Conservation (phyloP, 2,329 filamentous ascomycete species). For the Dissoconium aciculare region DNA sequence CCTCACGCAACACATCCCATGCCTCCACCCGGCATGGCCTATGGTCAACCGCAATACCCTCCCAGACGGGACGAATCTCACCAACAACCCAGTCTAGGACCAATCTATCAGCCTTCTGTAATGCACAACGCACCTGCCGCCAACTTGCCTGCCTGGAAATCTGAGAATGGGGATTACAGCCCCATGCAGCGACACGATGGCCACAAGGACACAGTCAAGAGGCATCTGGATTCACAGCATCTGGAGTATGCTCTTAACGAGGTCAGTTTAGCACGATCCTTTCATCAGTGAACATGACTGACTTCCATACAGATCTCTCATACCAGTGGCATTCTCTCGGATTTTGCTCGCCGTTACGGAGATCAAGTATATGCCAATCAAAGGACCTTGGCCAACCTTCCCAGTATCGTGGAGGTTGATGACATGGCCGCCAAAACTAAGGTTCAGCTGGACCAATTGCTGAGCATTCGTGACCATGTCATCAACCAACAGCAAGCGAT, state of each 20-base stretch:
- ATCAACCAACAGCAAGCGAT: constrained; percentile 39
- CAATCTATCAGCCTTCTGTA: constrained; percentile 29
- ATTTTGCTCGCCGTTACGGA: constrained; percentile 37
- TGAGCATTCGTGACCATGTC: constrained; percentile 45
- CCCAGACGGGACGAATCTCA: no score
- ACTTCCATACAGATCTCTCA: constrained; percentile 27
- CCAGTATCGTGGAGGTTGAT: constrained; percentile 36
- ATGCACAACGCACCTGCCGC: constrained; percentile 28
- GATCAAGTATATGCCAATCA: constrained; percentile 37
- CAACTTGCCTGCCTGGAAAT: constrained; percentile 26
- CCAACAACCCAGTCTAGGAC: no score
- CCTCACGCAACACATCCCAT: no score
- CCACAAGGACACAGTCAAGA: constrained; percentile 41
- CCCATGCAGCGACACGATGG: constrained; percentile 24
- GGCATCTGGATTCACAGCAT: constrained; percentile 49
- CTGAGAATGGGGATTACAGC: constrained; percentile 23
- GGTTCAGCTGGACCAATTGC: constrained; percentile 34
- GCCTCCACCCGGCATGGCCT: no score
- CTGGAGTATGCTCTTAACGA: constrained; percentile 39
- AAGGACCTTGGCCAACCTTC: constrained; percentile 33
- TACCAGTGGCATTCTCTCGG: constrained; percentile 28
- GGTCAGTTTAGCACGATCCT: constrained; percentile 20
- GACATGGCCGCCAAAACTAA: constrained; percentile 36
- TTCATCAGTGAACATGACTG: not conserved
- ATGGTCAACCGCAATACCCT: no score